Conservation (phyloP, 2,329 filamentous ascomycete genomes). For the Lachnellula hyalina region DNA sequence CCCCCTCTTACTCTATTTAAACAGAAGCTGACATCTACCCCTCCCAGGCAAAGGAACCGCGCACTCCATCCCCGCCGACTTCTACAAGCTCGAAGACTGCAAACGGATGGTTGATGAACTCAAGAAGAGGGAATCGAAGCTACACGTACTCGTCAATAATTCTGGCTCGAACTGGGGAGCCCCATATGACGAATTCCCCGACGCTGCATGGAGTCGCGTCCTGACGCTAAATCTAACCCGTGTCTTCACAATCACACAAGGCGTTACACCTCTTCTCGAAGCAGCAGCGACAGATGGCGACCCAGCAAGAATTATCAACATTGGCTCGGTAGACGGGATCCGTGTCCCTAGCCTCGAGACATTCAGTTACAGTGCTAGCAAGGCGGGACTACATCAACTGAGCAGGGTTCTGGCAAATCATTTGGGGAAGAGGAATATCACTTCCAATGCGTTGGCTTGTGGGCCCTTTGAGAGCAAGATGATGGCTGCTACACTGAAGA, state of each 20-base stretch:
- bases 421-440: slow-evolving; percentile 55
- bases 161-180: slow-evolving; percentile 61
- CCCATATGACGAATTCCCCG: slow-evolving; percentile 53
- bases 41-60: slow-evolving; percentile 45
- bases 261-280: slow-evolving; percentile 58
- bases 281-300: slow-evolving; percentile 38
- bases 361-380: slow-evolving; percentile 55
- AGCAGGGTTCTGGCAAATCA: slow-evolving; percentile 59
- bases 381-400: slow-evolving; percentile 60
- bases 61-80: slow-evolving; percentile 54
- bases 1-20: background rate
- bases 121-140: slow-evolving; percentile 43
- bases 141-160: slow-evolving; percentile 64
- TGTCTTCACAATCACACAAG: slow-evolving; percentile 59
- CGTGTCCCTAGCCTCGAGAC: slow-evolving; percentile 54
- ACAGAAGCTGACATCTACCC: background rate
- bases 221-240: slow-evolving; percentile 58
- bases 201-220: slow-evolving; percentile 52
- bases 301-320: slow-evolving; percentile 58
- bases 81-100: slow-evolving; percentile 57
- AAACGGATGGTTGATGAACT: slow-evolving; percentile 53
- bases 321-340: slow-evolving; percentile 59
- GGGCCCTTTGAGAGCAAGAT: slow-evolving; percentile 68
- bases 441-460: slow-evolving; percentile 64
- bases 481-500: slow-evolving; percentile 64